Evolutionary conservation across 495 filamentous ascomycete genomes (phyloP), one percentile per base, ranked within the genome.

Genomic region (Achaetomiella virescens): DNA sequence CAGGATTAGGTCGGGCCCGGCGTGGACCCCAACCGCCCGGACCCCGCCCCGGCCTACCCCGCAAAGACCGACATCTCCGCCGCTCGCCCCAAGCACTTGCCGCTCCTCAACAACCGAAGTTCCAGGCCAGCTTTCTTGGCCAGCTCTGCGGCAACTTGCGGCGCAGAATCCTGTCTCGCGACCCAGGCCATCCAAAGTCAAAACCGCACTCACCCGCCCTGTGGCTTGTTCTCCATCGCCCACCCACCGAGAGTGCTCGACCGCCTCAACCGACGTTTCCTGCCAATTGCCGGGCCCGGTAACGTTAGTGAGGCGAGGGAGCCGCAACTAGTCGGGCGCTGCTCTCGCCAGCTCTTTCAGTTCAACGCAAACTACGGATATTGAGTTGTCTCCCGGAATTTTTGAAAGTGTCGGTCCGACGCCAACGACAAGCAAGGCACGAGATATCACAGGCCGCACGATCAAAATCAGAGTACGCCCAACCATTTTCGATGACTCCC

Each of bases 71-170:
- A 49, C 20, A 24, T n/a, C n/a, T 15, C 22, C 17, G 31, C 29
- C 52, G 29, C 52, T 48, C 42, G 52, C 52, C 42, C 18, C 33
- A 1, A 38, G 10, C 21, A 12, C 36, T 29, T 38, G 29, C 48
- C n/a, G 33, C 10, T 18, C 21, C 36, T 38, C 12, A 31, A 25
- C 54, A 56, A 27, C 54, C 48, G 41, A 55, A 57, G 62, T 64
- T 64, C 51, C 58, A 64, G 53, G 58, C 58, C 58, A n/a, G 18
- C n/a, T 49, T 47, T 41, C 17, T 22, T 17, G 47, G 55, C 61
- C 61, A 50, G 40, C 46, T 58, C 54, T 58, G 61, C 61, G 51
- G 51, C 61, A 64, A 35, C 55, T 52, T 64, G 60, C 57, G 51
- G 56, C 57, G 60, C 61, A 53, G 60, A 41, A 52, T 37, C 48